These are phyloP conservation scores for Penicillium verhagenii DNA, from an alignment of 495 filamentous ascomycete genomes.

Conservation along the genomic window DNA sequence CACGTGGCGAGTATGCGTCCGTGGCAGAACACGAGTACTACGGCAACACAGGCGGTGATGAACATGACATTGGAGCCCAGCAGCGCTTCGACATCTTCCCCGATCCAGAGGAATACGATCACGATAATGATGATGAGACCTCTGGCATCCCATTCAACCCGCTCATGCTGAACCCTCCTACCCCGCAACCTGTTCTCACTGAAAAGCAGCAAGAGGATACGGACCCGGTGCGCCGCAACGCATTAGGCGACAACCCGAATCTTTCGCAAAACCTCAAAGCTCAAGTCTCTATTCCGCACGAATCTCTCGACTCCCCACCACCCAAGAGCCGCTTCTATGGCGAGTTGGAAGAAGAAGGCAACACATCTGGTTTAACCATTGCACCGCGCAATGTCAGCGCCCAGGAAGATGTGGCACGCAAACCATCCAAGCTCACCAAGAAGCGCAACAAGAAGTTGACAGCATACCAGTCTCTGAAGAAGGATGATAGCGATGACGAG, in stretches of 20 bases:
- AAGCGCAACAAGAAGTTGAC: slow-evolving; percentile 33
- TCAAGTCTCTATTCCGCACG: slow-evolving; percentile 14
- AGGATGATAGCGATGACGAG: slow-evolving; percentile 30
- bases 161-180: slow-evolving; percentile 53
- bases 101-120: slow-evolving; percentile 45
- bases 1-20: slow-evolving; percentile 42
- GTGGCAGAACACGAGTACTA: slow-evolving; percentile 41
- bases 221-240: slow-evolving; percentile 27
- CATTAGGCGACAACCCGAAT: slow-evolving; percentile 37
- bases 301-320: slow-evolving; percentile 13
- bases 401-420: slow-evolving; percentile 15
- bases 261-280: slow-evolving; percentile 28
- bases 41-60: slow-evolving; percentile 36
- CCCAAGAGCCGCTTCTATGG: slow-evolving; percentile 40
- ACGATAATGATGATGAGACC: slow-evolving; percentile 38
- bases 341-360: slow-evolving; percentile 28
- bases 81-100: slow-evolving; percentile 43
- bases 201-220: slow-evolving; percentile 22
- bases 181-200: slow-evolving; percentile 38
- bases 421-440: slow-evolving; percentile 36
- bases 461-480: slow-evolving; percentile 38
- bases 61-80: slow-evolving; percentile 39
- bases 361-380: slow-evolving; percentile 14
- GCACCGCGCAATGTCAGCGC: slow-evolving; percentile 26
- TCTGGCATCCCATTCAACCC: slow-evolving; percentile 44